Percentiles rank a stretch among this genome's conserved stretches.
Evolutionary conservation across 306 rosid genomes (phyloP).

Genomic region (Vicia sativa): DNA sequence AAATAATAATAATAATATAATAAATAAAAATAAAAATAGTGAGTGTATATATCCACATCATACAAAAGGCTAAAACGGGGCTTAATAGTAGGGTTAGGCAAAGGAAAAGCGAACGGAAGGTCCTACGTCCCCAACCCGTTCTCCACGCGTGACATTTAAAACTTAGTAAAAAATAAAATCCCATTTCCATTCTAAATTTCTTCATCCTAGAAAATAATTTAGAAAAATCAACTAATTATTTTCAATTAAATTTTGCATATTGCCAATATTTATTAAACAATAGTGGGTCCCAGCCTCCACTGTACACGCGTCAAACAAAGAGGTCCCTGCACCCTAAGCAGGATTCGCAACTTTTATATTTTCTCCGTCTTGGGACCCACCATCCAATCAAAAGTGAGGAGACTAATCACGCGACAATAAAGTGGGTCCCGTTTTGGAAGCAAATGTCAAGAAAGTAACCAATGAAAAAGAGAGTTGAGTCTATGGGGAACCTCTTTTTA

Average conservation of each 20-base stretch:
- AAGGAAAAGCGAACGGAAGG: background rate
- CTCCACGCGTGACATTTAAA: slow-evolving; percentile 4
- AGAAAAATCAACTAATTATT: background rate
- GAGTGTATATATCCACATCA: background rate
- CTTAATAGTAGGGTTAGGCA: background rate
- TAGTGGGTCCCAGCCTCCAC: slow-evolving; percentile 6
- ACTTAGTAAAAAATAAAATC: background rate
- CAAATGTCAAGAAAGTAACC: slow-evolving; percentile 71
- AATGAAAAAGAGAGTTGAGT: slow-evolving; percentile 56
- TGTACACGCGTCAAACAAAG: slow-evolving; percentile 35
- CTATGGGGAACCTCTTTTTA: slow-evolving; percentile 52
- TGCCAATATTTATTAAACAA: background rate
- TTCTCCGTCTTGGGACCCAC: slow-evolving; percentile 31
- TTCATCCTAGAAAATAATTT: background rate
- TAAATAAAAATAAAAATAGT: background rate
- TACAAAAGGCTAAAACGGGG: background rate
- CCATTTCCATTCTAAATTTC: background rate
- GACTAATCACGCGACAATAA: slow-evolving; percentile 35
- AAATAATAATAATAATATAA: no score
- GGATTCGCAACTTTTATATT: slow-evolving; percentile 25
- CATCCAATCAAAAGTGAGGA: slow-evolving; percentile 8
- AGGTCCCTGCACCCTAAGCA: slow-evolving; percentile 28
- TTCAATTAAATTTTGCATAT: background rate
- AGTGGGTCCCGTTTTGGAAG: slow-evolving; percentile 62
- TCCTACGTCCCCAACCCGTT: background rate